These are phyloP conservation scores for Allantophomopsis cytisporea DNA, from an alignment of 2,329 filamentous ascomycete species.

Conservation along the genomic window DNA sequence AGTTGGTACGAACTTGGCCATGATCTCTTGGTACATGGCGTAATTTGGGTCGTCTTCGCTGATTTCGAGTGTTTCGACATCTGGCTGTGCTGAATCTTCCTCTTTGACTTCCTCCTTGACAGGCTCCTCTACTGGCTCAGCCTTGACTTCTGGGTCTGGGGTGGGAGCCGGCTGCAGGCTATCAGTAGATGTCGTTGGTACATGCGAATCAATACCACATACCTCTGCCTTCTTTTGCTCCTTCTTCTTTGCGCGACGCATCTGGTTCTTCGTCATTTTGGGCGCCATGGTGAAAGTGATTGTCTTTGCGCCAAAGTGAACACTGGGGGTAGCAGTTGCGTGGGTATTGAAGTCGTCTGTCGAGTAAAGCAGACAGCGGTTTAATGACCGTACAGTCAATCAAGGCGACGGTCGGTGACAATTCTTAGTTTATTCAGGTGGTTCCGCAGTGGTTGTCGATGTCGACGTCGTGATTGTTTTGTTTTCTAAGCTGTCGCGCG, in stretches of 20 bases:
- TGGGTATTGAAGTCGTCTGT: conserved; percentile 1
- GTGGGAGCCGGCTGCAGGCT: conserved; percentile 10
- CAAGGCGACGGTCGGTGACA: not conserved
- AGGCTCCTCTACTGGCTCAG: conserved; percentile 22
- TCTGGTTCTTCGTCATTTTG: conserved; percentile 89
- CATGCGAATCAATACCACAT: conserved; percentile 9
- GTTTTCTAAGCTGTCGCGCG: not conserved
- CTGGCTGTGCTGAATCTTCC: conserved; percentile 22
- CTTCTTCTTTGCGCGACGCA: conserved; percentile 89
- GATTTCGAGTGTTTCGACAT: conserved; percentile 30
- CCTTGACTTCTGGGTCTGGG: conserved; percentile 16
- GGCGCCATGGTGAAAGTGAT: conserved; percentile 38
- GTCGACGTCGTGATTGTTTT: not conserved
- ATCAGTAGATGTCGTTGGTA: not conserved
- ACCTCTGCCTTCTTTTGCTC: conserved; percentile 63
- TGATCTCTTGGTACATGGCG: conserved; percentile 71
- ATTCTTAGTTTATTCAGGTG: not conserved
- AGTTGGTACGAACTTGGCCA: conserved; percentile 62
- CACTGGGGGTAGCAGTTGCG: no score
- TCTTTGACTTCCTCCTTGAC: conserved; percentile 13
- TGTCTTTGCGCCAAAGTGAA: conserved; percentile 7
- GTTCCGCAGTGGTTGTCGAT: not conserved
- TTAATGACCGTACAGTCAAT: not conserved
- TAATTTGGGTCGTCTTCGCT: conserved; percentile 65
- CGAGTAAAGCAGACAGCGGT: not conserved